Conservation (phyloP, 2,329 filamentous ascomycete genomes). For the Escovopsis sp. region DNA sequence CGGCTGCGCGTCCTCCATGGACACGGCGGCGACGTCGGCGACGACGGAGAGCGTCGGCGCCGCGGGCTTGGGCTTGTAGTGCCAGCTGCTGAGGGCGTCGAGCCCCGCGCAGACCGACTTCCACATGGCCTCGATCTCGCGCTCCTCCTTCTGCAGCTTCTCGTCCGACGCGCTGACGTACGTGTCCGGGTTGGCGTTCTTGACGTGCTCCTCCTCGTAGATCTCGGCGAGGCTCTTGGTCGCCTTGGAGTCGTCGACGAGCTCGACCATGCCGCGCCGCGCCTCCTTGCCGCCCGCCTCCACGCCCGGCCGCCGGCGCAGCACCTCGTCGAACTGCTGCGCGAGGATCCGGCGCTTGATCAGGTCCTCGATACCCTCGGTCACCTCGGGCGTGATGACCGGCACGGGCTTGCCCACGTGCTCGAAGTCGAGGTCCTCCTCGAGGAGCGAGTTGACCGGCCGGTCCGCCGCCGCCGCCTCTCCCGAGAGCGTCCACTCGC, state of each 20-base stretch:
- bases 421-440: conserved; percentile 93
- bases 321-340: conserved; percentile 83
- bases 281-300: conserved; percentile 35
- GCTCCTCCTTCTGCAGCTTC: conserved; percentile 67
- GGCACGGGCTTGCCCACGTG: conserved; percentile 87
- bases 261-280: conserved; percentile 59
- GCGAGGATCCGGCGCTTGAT: conserved; percentile 88
- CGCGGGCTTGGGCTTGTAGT: conserved; percentile 82
- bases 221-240: conserved; percentile 78
- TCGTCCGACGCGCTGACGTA: conserved; percentile 74
- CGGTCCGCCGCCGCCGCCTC: conserved; percentile 73
- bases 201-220: conserved; percentile 86
- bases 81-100: conserved; percentile 82
- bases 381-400: conserved; percentile 82
- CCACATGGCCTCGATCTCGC: conserved; percentile 73
- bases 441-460: conserved; percentile 80
- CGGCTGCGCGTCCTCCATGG: conserved; percentile 91
- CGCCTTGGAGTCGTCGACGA: conserved; percentile 70
- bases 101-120: conserved; percentile 64
- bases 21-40: conserved; percentile 76
- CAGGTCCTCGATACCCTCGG: conserved; percentile 79
- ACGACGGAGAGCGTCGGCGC: conserved; percentile 75
- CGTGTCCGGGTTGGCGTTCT: conserved; percentile 58
- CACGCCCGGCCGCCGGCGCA: conserved; percentile 65
- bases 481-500: conserved; percentile 79